Conservation (phyloP, 192 early-diverging fungal genomes). For the Ambispora gerdemannii region DNA sequence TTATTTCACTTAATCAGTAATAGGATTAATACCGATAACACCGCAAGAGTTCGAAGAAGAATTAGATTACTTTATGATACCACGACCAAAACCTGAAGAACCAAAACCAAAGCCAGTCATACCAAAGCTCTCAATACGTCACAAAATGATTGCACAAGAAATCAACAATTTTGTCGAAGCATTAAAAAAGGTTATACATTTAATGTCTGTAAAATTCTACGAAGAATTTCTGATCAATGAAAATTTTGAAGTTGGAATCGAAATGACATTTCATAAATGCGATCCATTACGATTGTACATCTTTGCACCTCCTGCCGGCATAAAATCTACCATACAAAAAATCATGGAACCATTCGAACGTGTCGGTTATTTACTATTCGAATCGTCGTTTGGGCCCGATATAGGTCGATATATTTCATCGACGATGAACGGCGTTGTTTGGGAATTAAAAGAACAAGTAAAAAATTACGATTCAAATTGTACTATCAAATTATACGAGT, state of each 20-base stretch:
- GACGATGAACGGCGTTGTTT: background rate
- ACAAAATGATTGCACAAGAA: background rate
- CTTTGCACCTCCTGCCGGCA: background rate
- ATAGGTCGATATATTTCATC: background rate
- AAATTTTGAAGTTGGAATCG: background rate
- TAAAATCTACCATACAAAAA: background rate
- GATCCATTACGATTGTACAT: background rate
- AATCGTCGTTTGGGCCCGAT: background rate
- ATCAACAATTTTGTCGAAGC: background rate
- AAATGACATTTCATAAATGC: background rate
- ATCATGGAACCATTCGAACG: conserved; percentile 5
- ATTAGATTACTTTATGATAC: conserved; percentile 8
- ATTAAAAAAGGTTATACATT: background rate
- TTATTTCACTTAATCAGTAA: conserved; percentile 4
- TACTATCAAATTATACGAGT: background rate
- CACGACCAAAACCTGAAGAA: background rate
- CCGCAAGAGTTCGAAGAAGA: conserved; percentile 2
- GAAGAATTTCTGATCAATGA: conserved; percentile 13
- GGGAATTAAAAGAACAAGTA: background rate
- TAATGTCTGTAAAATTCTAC: background rate
- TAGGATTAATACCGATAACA: background rate
- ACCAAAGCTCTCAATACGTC: background rate
- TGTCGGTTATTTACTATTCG: background rate
- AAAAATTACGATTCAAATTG: background rate
- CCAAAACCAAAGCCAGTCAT: background rate